Evolutionary conservation across 805 yeast species (phyloP).

Genomic region (Suhomyces canberraensis): DNA sequence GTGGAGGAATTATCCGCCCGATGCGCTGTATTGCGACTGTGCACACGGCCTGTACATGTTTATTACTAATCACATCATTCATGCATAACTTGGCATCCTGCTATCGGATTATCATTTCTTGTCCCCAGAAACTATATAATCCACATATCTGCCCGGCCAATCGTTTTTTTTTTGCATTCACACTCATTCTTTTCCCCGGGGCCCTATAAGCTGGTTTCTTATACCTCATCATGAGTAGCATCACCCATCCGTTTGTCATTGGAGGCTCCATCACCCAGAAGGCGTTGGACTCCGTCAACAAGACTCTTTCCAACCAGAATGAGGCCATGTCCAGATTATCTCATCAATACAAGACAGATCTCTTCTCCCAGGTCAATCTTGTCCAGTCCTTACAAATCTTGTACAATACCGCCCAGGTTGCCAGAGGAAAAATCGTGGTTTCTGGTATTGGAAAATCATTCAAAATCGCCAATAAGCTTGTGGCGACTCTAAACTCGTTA

Average conservation of each 20-base stretch:
- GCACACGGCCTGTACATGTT: too few relatives aligned
- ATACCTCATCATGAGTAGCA: too few relatives aligned
- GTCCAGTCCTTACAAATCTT: slow-evolving; percentile 42
- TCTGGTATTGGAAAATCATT: slow-evolving; percentile 85
- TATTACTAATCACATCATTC: too few relatives aligned
- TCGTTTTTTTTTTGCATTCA: too few relatives aligned
- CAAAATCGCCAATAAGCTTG: slow-evolving; percentile 74
- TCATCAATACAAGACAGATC: slow-evolving; percentile 43
- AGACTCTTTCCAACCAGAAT: slow-evolving; percentile 44
- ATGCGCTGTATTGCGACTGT: too few relatives aligned
- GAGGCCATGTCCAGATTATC: slow-evolving; percentile 46
- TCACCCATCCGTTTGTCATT: neutral
- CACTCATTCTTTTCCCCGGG: too few relatives aligned
- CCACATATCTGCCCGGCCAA: too few relatives aligned
- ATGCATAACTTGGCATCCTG: too few relatives aligned
- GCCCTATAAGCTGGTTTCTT: too few relatives aligned
- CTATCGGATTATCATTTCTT: too few relatives aligned
- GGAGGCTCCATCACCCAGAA: neutral
- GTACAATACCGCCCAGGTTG: slow-evolving; percentile 15
- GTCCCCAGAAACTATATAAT: too few relatives aligned
- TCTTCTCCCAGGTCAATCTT: slow-evolving; percentile 45
- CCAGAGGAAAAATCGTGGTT: slow-evolving; percentile 67
- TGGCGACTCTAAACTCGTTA: slow-evolving; percentile 79
- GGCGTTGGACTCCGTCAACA: slow-evolving; percentile 34
- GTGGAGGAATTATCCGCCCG: too few relatives aligned